Conservation (phyloP, 2,329 filamentous ascomycete species). For the Ramichloridium luteum region DNA sequence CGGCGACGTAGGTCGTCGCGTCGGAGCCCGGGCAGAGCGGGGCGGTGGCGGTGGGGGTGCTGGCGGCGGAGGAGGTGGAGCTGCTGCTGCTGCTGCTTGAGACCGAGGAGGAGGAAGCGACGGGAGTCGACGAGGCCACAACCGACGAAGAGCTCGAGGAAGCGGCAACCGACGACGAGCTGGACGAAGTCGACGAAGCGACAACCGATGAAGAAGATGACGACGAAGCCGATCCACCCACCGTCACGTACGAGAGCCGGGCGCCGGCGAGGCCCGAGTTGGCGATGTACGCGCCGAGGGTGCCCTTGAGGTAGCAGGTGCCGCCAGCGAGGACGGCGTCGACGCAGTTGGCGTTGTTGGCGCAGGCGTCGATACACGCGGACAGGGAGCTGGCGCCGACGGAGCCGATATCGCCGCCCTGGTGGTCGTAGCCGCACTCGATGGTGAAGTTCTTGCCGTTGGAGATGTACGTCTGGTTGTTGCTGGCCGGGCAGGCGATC, state of each 20-base stretch:
- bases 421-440: conserved; percentile 23
- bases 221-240: too few species aligned
- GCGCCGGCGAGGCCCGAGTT: too few species aligned
- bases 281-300: not conserved
- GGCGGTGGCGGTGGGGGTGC: conserved; percentile 4
- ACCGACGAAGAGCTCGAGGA: conserved; percentile 1
- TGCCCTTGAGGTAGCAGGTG: too few species aligned
- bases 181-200: not conserved
- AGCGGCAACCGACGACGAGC: not conserved
- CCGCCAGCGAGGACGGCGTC: conserved; percentile 1
- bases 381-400: conserved; percentile 12
- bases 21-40: conserved; percentile 14
- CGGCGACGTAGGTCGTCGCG: conserved; percentile 12
- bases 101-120: conserved; percentile 4
- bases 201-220: not conserved
- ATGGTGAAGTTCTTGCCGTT: conserved; percentile 12
- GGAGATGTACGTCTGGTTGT: conserved; percentile 12
- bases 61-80: conserved; percentile 4
- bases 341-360: conserved; percentile 3
- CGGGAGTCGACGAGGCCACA: not conserved
- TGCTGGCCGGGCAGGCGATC: conserved; percentile 12
- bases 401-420: conserved; percentile 19
- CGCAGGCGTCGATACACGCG: conserved; percentile 1
- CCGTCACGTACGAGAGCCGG: too few species aligned
- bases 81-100: not conserved